Base-by-base conservation (phyloP, 83 land plant genomes). In the Picea engelmannii region DNA sequence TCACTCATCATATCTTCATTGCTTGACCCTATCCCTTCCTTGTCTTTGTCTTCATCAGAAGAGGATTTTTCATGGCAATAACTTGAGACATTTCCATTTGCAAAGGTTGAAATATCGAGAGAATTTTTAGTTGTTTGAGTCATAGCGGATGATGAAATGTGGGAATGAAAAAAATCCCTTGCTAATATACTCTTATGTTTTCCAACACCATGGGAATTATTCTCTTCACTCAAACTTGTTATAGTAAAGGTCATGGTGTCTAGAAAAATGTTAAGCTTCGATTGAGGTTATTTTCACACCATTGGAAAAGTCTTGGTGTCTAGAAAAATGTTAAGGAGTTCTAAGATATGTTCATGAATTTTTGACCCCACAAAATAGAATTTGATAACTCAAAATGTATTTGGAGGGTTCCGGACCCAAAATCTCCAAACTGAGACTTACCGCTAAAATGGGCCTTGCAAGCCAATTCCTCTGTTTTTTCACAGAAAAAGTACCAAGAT, bases 201-300 rank as follows among this genome's bases (percentile, higher is more conserved):
- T 6, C 44, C 31, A 3, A 87, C 87, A 47, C 83, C 89, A 58
- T 65, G 83, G 6, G 84, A 79, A 78, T 66, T 84, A 10, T 81
- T 44, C 27, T 91, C 88, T 47, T 86, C 87, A 68, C 87, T 87
- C 7, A 89, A 52, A 76, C 89, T 91, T 17, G 92, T 90, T 0
- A 83, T 83, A 10, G 90, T 88, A 7, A 88, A 90, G 31, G 31
- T 31, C 31, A 0, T 31, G 31, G 31, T 31, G 31, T 31, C 31
- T 31, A 31, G 31, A 31, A 31, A 31, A 0, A 31, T 31, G 31
- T 31, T 31, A 31, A 31, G 31, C 31, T 31, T 31, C 1, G 31
- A 0, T 31, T 31, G 31, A 31, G 31, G 31, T 31, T 31, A 31
- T 31, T n/a, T n/a, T n/a, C n/a, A n/a, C n/a, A n/a, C n/a, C n/a